Evolutionary conservation across 345 rosid species (phyloP), one percentile per base, ranked within the genome.

Genomic region (Eucalyptus erythrocorys): DNA sequence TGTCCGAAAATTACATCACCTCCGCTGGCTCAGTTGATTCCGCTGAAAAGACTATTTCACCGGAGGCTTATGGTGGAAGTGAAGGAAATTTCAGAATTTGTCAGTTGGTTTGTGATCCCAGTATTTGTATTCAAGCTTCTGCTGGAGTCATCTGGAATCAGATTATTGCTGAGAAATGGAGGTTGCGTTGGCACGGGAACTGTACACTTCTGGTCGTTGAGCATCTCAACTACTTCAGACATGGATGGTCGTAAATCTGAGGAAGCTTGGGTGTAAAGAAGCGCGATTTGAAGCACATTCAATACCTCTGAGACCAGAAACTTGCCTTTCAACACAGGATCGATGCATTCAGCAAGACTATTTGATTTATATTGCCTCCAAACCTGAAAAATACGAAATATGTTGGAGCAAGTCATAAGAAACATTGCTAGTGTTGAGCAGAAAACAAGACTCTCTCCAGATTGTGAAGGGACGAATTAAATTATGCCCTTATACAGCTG

Each of bases 251-350:
- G 87, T 71, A 87, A 43, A 43, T 80, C 79, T 45, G 89, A 86
- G 21, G 89, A 90, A 40, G 91, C 91, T 57, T 90, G 91, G 6
- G 91, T 48, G 76, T 89, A 90, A 43, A 90, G 79, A 34, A 90
- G 91, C n/a, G 88, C 88, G 13, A 88, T 86, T 61, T 40, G 87
- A 32, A 90, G 88, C 59, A 90, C 82, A 37, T 90, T 48, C 13
- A 76, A 27, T 13, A 86, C 85, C 91, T 88, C 89, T 43, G 85
- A 57, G 22, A 2, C 30, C 4, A 88, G 87, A 42, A 85, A 88
- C 45, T 86, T 55, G 55, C 86, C 88, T 57, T 32, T 26, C 87
- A 90, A 22, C 45, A 32, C 48, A 26, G 89, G 89, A 59, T 90
- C 88, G 4, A 90, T 53, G 10, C 87, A 59, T 85, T 88, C 88